Evolutionary conservation across 371 early-diverging fungal species (phyloP).

Genomic region (Syncephalastrum racemosum): DNA sequence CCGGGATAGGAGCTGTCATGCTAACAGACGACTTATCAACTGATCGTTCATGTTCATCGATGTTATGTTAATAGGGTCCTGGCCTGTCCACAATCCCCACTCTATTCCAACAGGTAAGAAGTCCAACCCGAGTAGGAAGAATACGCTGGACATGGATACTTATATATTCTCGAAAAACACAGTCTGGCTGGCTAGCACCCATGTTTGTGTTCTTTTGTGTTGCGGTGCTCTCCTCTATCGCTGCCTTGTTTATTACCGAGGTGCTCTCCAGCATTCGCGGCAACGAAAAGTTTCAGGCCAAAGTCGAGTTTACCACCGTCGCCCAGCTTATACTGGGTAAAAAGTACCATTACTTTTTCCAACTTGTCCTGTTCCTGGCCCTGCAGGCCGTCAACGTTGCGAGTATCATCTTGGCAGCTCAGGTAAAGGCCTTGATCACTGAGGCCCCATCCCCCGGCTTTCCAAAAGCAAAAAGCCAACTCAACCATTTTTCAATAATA

Average conservation of each 20-base stretch:
- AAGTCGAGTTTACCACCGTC: slow-evolving; percentile 60
- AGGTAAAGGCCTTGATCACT: slow-evolving; percentile 25
- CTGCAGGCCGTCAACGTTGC: slow-evolving; percentile 62
- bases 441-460: not conserved
- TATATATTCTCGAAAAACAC: not conserved
- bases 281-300: slow-evolving; percentile 65
- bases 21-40: not conserved
- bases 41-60: not conserved
- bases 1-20: not conserved
- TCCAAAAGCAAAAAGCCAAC: not conserved
- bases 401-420: slow-evolving; percentile 61
- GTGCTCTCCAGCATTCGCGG: slow-evolving; percentile 78
- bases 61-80: slow-evolving; percentile 28
- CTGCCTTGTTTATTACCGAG: slow-evolving; percentile 74
- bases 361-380: slow-evolving; percentile 52
- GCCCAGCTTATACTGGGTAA: slow-evolving; percentile 56
- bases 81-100: slow-evolving; percentile 46
- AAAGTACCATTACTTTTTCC: slow-evolving; percentile 53
- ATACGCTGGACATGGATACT: not conserved
- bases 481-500: not conserved
- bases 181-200: slow-evolving; percentile 50
- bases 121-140: not conserved
- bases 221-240: slow-evolving; percentile 47
- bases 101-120: slow-evolving; percentile 41
- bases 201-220: slow-evolving; percentile 45